A percentile compares a stretch with the other conserved stretches of the same genome.
Evolutionary conservation across 352 stramenopile species (phyloP).

Genomic region (Globisporangium takayamanum): DNA sequence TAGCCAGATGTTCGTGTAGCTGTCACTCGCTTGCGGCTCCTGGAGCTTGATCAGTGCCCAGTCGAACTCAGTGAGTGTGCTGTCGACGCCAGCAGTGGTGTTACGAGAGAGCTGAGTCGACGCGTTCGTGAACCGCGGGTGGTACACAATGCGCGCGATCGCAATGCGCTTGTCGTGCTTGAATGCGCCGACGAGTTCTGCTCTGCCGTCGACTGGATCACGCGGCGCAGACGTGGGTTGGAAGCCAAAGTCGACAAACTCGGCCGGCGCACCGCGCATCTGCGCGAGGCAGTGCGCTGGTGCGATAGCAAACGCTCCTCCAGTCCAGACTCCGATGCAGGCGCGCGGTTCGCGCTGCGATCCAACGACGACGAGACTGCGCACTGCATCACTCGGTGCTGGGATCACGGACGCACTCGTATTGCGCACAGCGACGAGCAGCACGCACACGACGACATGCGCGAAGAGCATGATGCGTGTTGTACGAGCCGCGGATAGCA

Average conservation of each 20-base stretch:
- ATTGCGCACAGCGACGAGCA: not conserved
- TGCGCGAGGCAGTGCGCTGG: not conserved
- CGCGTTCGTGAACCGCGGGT: not conserved
- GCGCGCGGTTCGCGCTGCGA: not conserved
- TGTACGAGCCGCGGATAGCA: no score
- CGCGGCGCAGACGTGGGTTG: not conserved
- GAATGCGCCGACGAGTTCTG: not conserved
- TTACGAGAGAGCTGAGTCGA: not conserved
- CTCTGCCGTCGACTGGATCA: not conserved
- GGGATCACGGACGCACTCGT: not conserved
- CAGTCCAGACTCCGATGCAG: not conserved
- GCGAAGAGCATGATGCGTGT: no score
- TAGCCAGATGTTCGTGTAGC: not conserved
- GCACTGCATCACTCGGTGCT: not conserved
- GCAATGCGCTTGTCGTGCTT: not conserved
- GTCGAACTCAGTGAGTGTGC: not conserved
- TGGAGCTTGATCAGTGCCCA: not conserved
- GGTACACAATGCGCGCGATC: not conserved
- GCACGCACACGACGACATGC: no score
- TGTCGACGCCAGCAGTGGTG: not conserved
- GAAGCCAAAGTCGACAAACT: not conserved
- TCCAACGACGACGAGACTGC: not conserved
- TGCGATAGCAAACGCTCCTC: not conserved
- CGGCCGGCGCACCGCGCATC: not conserved
- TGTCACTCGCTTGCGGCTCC: no score